phyloP scores from a whole-genome alignment of 83 land plant species.

The Thuja plicata region DNA sequence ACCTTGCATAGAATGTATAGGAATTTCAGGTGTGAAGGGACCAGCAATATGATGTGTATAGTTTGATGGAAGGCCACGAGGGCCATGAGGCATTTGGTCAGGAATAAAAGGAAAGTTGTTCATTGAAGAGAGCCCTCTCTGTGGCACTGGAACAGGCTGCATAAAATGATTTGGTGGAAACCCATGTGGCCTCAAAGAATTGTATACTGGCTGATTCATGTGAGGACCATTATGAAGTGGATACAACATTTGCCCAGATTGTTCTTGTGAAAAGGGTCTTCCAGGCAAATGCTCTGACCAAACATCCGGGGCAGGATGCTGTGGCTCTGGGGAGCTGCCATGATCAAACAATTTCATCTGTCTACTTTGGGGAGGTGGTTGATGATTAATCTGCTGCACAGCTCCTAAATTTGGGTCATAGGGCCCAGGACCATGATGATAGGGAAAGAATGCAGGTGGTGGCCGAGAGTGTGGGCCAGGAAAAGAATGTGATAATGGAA shows the following conservation, averaged over 20 bases:
- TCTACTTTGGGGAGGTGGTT: not conserved
- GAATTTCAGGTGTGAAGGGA: not conserved
- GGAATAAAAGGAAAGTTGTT: slow-evolving; percentile 3
- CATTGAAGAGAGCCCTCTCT: slow-evolving; percentile 11
- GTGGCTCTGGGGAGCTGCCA: slow-evolving; percentile 11
- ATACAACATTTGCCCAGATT: slow-evolving; percentile 12
- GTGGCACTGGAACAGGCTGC: slow-evolving; percentile 13
- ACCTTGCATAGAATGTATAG: slow-evolving; percentile 4
- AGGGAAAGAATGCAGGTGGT: slow-evolving; percentile 13
- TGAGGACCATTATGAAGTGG: slow-evolving; percentile 13
- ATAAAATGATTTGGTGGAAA: slow-evolving; percentile 15
- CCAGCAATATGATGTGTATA: slow-evolving; percentile 5
- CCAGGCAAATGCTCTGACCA: slow-evolving; percentile 16
- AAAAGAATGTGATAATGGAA: slow-evolving; percentile 12
- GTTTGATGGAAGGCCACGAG: slow-evolving; percentile 10
- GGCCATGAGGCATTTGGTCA: slow-evolving; percentile 13
- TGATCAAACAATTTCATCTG: slow-evolving; percentile 17
- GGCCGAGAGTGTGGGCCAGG: slow-evolving; percentile 8
- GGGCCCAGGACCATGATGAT: slow-evolving; percentile 1
- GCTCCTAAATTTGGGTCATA: slow-evolving; percentile 9
- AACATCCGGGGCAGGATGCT: not conserved
- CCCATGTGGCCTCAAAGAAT: slow-evolving; percentile 3
- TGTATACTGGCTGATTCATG: not conserved
- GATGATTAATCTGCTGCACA: slow-evolving; percentile 12
- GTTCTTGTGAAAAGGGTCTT: slow-evolving; percentile 10